Conservation (phyloP, 169 alveolate genomes). For the Fabrea salina region DNA sequence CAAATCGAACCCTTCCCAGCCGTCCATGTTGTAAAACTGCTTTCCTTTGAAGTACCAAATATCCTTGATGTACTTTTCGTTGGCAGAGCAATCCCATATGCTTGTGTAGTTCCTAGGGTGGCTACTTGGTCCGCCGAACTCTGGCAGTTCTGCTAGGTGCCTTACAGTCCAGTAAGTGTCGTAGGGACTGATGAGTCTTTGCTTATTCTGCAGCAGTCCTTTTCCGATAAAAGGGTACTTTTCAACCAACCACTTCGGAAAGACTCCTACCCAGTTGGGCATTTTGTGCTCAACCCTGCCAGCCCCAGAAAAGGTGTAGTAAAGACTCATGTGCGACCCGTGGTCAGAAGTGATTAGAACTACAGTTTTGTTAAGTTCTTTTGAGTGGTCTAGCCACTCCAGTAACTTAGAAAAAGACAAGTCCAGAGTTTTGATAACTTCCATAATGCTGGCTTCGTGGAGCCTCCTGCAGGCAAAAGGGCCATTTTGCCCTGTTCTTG, state of each 20-base stretch:
- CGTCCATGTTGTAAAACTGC: neutral
- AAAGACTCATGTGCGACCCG: conserved; percentile 54
- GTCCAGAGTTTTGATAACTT: conserved; percentile 59
- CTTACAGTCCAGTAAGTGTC: conserved; percentile 27
- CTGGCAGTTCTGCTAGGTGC: neutral
- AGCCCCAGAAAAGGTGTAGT: neutral
- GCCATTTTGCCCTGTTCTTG: conserved; percentile 47
- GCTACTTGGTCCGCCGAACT: conserved; percentile 35
- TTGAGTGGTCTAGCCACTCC: conserved; percentile 27
- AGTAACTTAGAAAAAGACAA: conserved; percentile 43
- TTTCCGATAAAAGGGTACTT: conserved; percentile 3
- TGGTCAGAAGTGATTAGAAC: conserved; percentile 57
- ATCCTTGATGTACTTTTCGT: conserved; percentile 5
- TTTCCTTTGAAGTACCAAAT: conserved; percentile 1
- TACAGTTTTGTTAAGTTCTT: conserved; percentile 45
- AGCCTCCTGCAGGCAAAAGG: conserved; percentile 50
- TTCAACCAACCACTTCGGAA: conserved; percentile 11
- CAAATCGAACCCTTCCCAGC: neutral
- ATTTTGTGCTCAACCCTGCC: conserved; percentile 25
- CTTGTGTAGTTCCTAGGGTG: neutral
- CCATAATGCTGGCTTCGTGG: conserved; percentile 67
- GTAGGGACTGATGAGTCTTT: neutral
- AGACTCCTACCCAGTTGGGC: neutral
- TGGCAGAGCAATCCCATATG: conserved; percentile 16
- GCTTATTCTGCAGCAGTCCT: neutral